These are phyloP conservation scores for Dichotomocladium elegans DNA, from an alignment of 371 early-diverging fungal species.

Conservation along the genomic window DNA sequence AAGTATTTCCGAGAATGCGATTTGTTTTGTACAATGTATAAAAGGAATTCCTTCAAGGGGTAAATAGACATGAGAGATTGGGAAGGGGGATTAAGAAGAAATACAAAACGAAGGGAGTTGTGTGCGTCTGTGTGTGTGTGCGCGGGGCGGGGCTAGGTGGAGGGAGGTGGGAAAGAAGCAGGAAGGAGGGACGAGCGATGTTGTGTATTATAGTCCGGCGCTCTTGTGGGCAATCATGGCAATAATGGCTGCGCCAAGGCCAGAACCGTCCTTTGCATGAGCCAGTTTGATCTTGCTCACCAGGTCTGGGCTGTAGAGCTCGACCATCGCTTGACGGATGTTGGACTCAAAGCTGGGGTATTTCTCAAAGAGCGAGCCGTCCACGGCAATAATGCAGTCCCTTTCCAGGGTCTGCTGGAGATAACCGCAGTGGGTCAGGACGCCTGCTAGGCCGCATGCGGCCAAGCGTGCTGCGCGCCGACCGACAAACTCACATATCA, in stretches of 20 bases:
- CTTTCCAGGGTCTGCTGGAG: slow-evolving; percentile 7
- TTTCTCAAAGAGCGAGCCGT: slow-evolving; percentile 89
- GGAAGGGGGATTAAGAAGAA: too few species aligned
- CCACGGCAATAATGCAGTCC: slow-evolving; percentile 56
- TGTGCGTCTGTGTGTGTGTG: too few species aligned
- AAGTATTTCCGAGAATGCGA: too few species aligned
- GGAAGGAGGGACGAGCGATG: not conserved
- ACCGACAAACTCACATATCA: slow-evolving; percentile 80
- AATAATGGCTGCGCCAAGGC: slow-evolving; percentile 46
- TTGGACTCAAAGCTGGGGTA: slow-evolving; percentile 85
- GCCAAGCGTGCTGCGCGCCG: slow-evolving; percentile 83
- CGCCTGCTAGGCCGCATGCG: slow-evolving; percentile 77
- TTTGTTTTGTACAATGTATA: too few species aligned
- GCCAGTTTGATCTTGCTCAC: slow-evolving; percentile 34
- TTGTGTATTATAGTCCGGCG: not conserved
- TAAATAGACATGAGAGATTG: too few species aligned
- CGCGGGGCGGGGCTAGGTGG: too few species aligned
- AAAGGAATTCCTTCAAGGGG: too few species aligned
- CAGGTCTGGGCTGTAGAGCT: slow-evolving; percentile 64
- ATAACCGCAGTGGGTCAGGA: slow-evolving; percentile 50
- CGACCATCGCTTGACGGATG: slow-evolving; percentile 66
- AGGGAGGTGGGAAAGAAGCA: not conserved
- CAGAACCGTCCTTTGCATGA: slow-evolving; percentile 42
- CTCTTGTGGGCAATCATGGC: slow-evolving; percentile 40
- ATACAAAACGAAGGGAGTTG: too few species aligned